These are phyloP conservation scores for Globisporangium splendens DNA, from an alignment of 352 stramenopile species.

Conservation along the genomic window DNA sequence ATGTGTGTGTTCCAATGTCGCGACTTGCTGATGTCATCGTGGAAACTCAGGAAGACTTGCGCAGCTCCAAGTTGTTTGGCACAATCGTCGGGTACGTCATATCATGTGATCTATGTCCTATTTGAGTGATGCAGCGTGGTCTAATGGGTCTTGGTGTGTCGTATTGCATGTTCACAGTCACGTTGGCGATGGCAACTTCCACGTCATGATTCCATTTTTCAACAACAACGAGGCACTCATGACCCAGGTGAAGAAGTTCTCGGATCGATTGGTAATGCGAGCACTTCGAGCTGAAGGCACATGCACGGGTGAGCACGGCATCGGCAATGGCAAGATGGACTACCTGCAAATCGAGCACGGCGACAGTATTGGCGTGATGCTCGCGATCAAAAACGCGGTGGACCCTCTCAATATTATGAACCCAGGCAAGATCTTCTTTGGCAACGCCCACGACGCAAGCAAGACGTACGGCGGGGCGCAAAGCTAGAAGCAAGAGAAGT, in stretches of 20 bases:
- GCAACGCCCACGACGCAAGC: conserved; percentile 22
- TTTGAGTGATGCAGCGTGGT: neutral
- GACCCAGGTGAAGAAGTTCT: conserved; percentile 86
- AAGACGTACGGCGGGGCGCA: conserved; percentile 9
- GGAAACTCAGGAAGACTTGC: conserved; percentile 90
- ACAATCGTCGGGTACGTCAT: conserved; percentile 86
- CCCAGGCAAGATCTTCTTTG: conserved; percentile 95
- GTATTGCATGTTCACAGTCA: conserved; percentile 33
- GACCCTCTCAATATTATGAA: conserved; percentile 97
- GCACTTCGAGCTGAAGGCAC: conserved; percentile 92
- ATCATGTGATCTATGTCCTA: neutral
- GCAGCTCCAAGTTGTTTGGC: conserved; percentile 84
- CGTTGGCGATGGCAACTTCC: conserved; percentile 97
- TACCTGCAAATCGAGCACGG: conserved; percentile 92
- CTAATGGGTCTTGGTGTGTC: conserved; percentile 5
- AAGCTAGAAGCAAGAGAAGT: neutral
- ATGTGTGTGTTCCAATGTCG: conserved; percentile 96
- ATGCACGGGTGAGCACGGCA: conserved; percentile 98
- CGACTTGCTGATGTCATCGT: conserved; percentile 92
- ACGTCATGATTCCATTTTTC: conserved; percentile 94
- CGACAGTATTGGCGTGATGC: conserved; percentile 91
- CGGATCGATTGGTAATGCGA: conserved; percentile 74
- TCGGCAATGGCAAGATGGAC: conserved; percentile 94
- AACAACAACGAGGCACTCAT: conserved; percentile 84
- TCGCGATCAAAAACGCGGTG: conserved; percentile 91